These are phyloP conservation scores for Glaciozyma martinii DNA, from an alignment of 768 basidiomycete genomes.

Conservation along the genomic window DNA sequence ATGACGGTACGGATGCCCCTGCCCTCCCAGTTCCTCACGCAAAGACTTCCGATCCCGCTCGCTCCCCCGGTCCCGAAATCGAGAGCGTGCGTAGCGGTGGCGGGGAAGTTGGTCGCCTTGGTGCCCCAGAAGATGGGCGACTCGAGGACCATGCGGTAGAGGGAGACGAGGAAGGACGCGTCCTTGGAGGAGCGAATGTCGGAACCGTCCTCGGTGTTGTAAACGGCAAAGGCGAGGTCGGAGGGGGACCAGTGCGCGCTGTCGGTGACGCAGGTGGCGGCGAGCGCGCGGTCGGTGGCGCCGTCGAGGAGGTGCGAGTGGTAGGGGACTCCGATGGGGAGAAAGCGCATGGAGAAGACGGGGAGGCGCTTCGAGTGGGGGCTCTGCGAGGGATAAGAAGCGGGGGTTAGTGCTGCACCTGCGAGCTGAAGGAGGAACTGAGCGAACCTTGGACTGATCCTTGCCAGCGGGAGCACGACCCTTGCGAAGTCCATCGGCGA, in stretches of 20 bases:
- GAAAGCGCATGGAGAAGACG: conserved; percentile 82
- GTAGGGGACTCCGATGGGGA: conserved; percentile 92
- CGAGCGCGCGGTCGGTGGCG: conserved; percentile 63
- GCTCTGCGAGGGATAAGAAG: conserved; percentile 34
- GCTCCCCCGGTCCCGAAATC: conserved; percentile 95
- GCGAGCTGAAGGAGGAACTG: not conserved
- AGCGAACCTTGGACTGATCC: conserved; percentile 71
- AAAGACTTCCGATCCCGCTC: conserved; percentile 85
- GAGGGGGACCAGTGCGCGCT: conserved; percentile 39
- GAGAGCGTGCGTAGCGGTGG: conserved; percentile 81
- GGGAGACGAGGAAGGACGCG: conserved; percentile 65
- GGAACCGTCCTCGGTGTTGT: conserved; percentile 82
- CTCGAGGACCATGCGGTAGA: conserved; percentile 90
- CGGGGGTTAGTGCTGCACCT: not conserved
- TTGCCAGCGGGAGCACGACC: conserved; percentile 73
- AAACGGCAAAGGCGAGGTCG: conserved; percentile 74
- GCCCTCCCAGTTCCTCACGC: conserved; percentile 82
- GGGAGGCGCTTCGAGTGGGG: conserved; percentile 92
- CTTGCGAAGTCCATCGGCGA: conserved; percentile 83
- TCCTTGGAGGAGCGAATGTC: conserved; percentile 64
- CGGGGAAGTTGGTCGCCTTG: conserved; percentile 79
- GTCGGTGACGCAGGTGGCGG: conserved; percentile 68
- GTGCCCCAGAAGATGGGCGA: conserved; percentile 78
- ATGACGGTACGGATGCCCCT: conserved; percentile 84
- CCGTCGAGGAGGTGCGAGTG: conserved; percentile 76